Base-by-base conservation (phyloP, 768 basidiomycete genomes). In the Kwoniella mangroviensis region DNA sequence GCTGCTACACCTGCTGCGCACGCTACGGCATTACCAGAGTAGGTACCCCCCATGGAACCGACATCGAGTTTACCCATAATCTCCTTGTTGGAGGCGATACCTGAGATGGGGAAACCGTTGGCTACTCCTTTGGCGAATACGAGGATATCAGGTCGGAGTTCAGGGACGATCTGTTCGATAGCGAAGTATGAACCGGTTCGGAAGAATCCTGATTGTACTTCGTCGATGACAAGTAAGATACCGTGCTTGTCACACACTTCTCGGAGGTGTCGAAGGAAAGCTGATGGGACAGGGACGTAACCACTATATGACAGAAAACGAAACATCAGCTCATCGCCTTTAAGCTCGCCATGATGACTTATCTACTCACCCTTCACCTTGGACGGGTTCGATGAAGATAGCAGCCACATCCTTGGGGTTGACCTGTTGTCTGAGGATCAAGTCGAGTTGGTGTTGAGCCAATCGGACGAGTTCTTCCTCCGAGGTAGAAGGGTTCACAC, bases 1-100 rank as follows among this genome's bases (percentile, higher is more conserved):
- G 92, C 91, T 0, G 94, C 94, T 22, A 90, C 86, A 3, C 90
- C 95, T 4, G 96, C 96, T 0, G 96, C 95, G 78, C 95, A 98
- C 0, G 92, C 86, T 0, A 98, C 92, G 0, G 92, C 90, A 77
- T 96, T 98, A 28, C 95, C 95, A 1, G 92, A 92, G 58, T 81
- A 81, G 2, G 78, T 79, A 21, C 80, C 79, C 49, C 80, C 81
- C 69, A 83, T 66, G 24, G 75, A 73, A 19, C 79, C 75, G 21
- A 70, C 67, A 57, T 70, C 70, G 11, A 74, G 52, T 75, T 86
- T 88, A 82, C 94, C 92, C 40, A 92, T 93, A 43, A 96, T 79
- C 63, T 92, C 91, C 83, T 88, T 92, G 63, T 90, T 75, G 71
- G 91, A 90, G 61, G 94, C 87, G 51, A 98, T 88, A 7, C 89